Evolutionary conservation across 345 rosid genomes (phyloP), one percentile per base, ranked within the genome.

Genomic region (Acer negundo): DNA sequence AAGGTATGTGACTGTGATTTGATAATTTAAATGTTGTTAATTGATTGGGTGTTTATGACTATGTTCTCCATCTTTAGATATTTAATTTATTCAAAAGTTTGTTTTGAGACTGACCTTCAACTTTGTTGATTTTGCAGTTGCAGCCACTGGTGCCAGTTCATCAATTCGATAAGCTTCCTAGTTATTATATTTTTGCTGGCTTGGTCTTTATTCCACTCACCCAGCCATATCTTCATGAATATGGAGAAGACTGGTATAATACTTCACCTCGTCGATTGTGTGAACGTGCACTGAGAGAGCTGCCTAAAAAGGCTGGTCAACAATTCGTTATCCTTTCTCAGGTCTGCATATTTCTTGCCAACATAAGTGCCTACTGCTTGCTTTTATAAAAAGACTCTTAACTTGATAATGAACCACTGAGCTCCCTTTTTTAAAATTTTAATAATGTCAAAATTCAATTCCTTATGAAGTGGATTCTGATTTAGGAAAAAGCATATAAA

Each of bases 241-340:
- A 90, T 82, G 97, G 97, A 77, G 98, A 95, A 71, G 98, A 95
- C 80, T 95, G 97, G 97, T 95, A 91, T 76, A 90, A 95, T 83
- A 82, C 86, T 47, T 93, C 94, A 35, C 98, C 97, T 8, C 93
- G 97, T 76, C 88, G 86, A 53, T 86, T 93, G 67, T 95, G 98
- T 70, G 93, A 89, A 72, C 93, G 85, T 67, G 97, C 95, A 19
- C 81, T 95, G 63, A 91, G 86, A 81, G 97, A 95, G 69, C 80
- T 86, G 67, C 97, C 97, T 3, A 87, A 89, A 78, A 86, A 79
- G 73, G 81, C 97, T 10, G 93, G 89, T 70, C 89, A 95, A 82
- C 91, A 95, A 83, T 89, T 93, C 28, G 91, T 95, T 80, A 87
- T 95, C 77, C 91, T 91, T 76, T 91, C 97, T 77, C 98, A 93